Conservation (phyloP, 225 moss, liverwort and hornwort species). For the Polytrichum commune region DNA sequence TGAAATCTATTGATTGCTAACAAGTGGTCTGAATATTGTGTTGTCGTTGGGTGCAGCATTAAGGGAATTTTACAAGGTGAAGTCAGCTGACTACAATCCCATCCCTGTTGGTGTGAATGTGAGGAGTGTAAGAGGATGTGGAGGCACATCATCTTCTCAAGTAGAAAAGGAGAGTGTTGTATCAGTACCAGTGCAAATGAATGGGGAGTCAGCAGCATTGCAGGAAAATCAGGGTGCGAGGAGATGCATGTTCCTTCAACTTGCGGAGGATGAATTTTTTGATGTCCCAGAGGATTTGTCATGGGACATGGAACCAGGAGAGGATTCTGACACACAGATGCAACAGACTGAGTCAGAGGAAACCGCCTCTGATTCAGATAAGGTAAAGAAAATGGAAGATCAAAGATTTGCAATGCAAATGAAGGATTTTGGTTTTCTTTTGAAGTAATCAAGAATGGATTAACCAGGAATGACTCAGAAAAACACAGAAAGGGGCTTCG, state of each 20-base stretch:
- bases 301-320: conserved; percentile 58
- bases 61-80: conserved; percentile 80
- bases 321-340: conserved; percentile 31
- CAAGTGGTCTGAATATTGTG: background rate
- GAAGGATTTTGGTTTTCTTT: too few species aligned
- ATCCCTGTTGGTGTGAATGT: conserved; percentile 21
- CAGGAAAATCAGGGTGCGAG: conserved; percentile 28
- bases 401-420: background rate
- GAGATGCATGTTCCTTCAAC: conserved; percentile 73
- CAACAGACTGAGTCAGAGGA: conserved; percentile 53
- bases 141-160: conserved; percentile 13
- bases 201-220: conserved; percentile 5
- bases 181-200: background rate
- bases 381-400: conserved; percentile 27
- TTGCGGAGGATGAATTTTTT: conserved; percentile 93
- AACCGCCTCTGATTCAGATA: conserved; percentile 62
- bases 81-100: conserved; percentile 47
- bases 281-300: conserved; percentile 86
- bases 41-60: conserved; percentile 49
- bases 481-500: too few species aligned
- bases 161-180: conserved; percentile 29
- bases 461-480: too few species aligned
- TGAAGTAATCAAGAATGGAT: too few species aligned
- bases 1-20: too few species aligned
- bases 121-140: conserved; percentile 14